Base-by-base conservation (phyloP, 2,329 filamentous ascomycete genomes). In the Nemania sp. region DNA sequence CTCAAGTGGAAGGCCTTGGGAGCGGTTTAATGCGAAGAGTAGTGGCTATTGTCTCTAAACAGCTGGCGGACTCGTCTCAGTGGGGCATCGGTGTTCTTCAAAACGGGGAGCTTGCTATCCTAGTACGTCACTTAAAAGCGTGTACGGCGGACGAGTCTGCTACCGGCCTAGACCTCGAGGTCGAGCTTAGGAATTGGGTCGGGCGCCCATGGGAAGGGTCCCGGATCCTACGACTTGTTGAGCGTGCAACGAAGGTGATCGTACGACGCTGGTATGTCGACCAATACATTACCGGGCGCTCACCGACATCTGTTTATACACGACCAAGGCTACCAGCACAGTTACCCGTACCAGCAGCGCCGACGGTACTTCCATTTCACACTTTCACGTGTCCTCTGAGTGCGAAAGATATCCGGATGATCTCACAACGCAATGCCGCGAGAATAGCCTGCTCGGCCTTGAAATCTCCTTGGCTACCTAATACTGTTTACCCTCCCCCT, bases 371-470 rank as follows among this genome's bases (percentile, higher is more conserved):
- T 1, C 94, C 94, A 0, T 99, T 99, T 67, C 94, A 99, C 70
- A 97, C 94, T 0, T 99, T 99, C 67, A 99, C 94, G 1, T 96
- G 90, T 61, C 94, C 94, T 0, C 78, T 99, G 61, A 91, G 90
- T 6, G 91, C 94, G 3, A 91, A 89, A 69, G 90, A 97, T 62
- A 91, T 99, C 55, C 88, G 94, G 14, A 83, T 89, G 67, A 99
- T 99, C 60, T 97, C 94, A 7, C 93, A 97, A 70, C 84, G 94
- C 20, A 99, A 99, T 68, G 94, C 91, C 1, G 79, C 95, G 26
- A 86, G 94, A 33, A 97, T 99, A 64, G 96, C 93, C 0, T 91
- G 88, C 61, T 94, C 91, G 3, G 96, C 94, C 0, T 75, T 99
- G 14, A 86, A 88, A 52, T 85, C 91, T 2, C 83, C 91, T 4